A percentile compares a stretch with the other conserved stretches of the same genome.
Conservation (phyloP, 2,329 filamentous ascomycete species). For the Pseudogymnoascus sp. region DNA sequence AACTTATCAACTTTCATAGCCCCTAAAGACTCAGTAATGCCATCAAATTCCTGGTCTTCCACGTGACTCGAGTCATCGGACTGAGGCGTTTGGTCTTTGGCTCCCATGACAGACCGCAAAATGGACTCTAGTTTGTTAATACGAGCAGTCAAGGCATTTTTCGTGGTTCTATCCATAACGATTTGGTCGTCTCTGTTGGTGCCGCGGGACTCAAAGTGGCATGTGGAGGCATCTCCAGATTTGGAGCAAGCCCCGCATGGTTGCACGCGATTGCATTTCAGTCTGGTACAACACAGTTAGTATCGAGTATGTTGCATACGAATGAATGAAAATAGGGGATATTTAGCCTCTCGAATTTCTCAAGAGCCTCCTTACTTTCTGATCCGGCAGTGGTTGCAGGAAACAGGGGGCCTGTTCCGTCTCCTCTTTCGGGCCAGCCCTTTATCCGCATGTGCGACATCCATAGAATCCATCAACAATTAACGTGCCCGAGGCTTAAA, state of each 20-base stretch:
- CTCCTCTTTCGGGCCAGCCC: constrained; percentile 1
- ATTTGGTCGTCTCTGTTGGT: background rate
- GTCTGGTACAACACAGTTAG: background rate
- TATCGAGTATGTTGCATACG: background rate
- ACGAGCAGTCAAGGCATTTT: constrained; percentile 10
- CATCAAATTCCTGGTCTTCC: constrained; percentile 3
- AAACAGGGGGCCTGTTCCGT: constrained; percentile 1
- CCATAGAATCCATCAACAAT: background rate
- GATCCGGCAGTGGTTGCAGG: constrained; percentile 4
- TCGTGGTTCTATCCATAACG: constrained; percentile 4
- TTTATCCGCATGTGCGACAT: background rate
- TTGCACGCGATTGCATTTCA: constrained; percentile 10
- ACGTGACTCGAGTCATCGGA: background rate
- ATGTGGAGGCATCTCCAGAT: constrained; percentile 14
- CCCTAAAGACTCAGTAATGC: constrained; percentile 11
- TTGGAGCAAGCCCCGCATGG: constrained; percentile 15
- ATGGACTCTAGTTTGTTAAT: constrained; percentile 13
- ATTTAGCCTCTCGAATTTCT: background rate
- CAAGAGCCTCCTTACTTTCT: background rate
- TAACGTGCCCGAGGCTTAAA: background rate
- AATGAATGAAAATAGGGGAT: background rate
- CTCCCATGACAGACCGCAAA: constrained; percentile 11
- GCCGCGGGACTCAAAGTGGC: constrained; percentile 9
- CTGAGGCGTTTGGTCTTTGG: background rate
- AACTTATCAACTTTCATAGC: constrained; percentile 13